Evolutionary conservation across 2,329 filamentous ascomycete species (phyloP).

Genomic region (Erysiphe pulchra): DNA sequence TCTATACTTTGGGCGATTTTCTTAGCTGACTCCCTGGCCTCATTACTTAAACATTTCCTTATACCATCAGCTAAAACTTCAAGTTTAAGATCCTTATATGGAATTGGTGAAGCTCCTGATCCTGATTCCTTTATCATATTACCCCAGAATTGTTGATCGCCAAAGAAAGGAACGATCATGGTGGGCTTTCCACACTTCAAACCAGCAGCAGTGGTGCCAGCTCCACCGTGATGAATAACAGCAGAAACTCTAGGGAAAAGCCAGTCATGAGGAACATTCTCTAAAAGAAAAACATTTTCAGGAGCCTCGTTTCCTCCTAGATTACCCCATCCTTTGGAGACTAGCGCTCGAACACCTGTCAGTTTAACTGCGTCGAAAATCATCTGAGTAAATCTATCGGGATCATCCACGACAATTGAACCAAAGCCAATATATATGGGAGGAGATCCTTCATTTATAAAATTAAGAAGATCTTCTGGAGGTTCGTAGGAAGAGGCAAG

Average conservation of each 20-base stretch:
- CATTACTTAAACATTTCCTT: slow-evolving; percentile 34
- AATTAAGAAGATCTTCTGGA: slow-evolving; percentile 25
- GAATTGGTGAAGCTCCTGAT: slow-evolving; percentile 39
- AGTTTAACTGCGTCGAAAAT: slow-evolving; percentile 42
- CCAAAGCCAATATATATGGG: slow-evolving; percentile 57
- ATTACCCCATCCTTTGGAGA: slow-evolving; percentile 54
- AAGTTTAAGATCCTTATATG: slow-evolving; percentile 37
- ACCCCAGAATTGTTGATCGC: slow-evolving; percentile 59
- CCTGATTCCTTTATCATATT: slow-evolving; percentile 36
- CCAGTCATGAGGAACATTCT: slow-evolving; percentile 55
- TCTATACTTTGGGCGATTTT: slow-evolving; percentile 35
- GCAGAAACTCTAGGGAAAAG: slow-evolving; percentile 40
- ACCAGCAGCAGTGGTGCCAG: slow-evolving; percentile 50
- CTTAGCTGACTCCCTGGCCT: slow-evolving; percentile 29
- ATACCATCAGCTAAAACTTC: slow-evolving; percentile 47
- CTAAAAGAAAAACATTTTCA: slow-evolving; percentile 44
- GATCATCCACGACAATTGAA: slow-evolving; percentile 49
- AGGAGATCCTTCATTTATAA: slow-evolving; percentile 27
- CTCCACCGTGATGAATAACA: slow-evolving; percentile 53
- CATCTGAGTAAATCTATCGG: slow-evolving; percentile 39
- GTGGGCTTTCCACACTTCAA: slow-evolving; percentile 46
- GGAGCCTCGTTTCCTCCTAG: slow-evolving; percentile 33
- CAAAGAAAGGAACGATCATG: slow-evolving; percentile 58
- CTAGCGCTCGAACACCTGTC: slow-evolving; percentile 42
- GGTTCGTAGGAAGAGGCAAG: slow-evolving; percentile 34